Evolutionary conservation across 306 rosid species (phyloP).

Genomic region (Alnus rubra): DNA sequence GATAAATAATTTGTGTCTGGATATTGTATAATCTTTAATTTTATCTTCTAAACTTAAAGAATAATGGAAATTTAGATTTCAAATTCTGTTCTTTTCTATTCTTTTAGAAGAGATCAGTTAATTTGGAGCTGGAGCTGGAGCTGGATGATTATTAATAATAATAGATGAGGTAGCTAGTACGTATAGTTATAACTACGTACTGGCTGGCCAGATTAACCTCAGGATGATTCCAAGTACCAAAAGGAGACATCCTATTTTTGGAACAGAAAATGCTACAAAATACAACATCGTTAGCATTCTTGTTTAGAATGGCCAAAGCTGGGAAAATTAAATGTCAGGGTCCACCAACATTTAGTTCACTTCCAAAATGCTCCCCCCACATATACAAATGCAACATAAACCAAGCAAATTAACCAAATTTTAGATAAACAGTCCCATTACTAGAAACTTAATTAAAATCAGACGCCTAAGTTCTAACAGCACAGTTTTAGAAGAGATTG

Average conservation of each 20-base stretch:
- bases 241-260: background rate
- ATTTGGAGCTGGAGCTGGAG: too few relatives aligned
- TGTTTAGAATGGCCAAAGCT: background rate
- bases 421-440: background rate
- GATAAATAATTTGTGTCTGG: too few relatives aligned
- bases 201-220: background rate
- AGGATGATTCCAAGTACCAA: background rate
- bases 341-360: background rate
- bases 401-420: background rate
- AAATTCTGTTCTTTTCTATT: background rate
- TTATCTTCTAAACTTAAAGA: background rate
- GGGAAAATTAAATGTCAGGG: background rate
- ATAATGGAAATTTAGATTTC: background rate
- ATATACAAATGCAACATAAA: background rate
- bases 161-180: too few relatives aligned
- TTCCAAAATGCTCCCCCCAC: background rate
- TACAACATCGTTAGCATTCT: background rate
- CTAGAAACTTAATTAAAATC: slow-evolving; percentile 7
- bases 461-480: slow-evolving; percentile 20
- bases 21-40: background rate
- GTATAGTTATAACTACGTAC: background rate
- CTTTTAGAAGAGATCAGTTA: background rate
- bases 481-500: slow-evolving; percentile 13
- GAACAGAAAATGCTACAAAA: background rate
- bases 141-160: too few relatives aligned